Percentiles rank a stretch among this genome's conserved stretches.
These are phyloP conservation scores for Bruguiera hainesii DNA, from an alignment of 441 rosid genomes.

Conservation along the genomic window DNA sequence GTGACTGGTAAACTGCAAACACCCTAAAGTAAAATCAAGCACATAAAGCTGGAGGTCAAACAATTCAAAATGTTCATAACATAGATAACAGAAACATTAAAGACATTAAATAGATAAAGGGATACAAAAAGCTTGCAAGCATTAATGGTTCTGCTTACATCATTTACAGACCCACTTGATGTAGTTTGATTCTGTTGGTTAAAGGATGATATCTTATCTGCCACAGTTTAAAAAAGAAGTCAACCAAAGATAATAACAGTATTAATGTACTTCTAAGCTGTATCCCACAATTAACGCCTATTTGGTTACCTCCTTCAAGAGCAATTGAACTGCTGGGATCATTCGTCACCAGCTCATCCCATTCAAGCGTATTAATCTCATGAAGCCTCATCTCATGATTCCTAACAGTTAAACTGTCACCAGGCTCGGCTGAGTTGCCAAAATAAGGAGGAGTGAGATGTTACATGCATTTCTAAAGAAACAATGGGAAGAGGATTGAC, in stretches of 20 bases:
- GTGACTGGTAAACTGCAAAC: conserved; percentile 11
- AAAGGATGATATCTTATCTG: conserved; percentile 50
- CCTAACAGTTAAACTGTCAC: conserved; percentile 38
- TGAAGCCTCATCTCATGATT: conserved; percentile 78
- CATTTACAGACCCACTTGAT: conserved; percentile 30
- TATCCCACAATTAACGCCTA: conserved; percentile 3
- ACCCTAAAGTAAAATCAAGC: background rate
- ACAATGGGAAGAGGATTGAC: background rate
- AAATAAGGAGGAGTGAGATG: conserved; percentile 23
- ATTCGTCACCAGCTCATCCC: conserved; percentile 85
- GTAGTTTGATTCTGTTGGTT: conserved; percentile 44
- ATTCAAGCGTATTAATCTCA: conserved; percentile 93
- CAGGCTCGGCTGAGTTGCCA: conserved; percentile 43
- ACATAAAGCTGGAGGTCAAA: background rate
- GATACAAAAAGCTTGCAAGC: conserved; percentile 6
- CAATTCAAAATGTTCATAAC: background rate
- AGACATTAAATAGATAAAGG: background rate
- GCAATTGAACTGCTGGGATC: conserved; percentile 36
- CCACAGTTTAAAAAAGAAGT: conserved; percentile 15
- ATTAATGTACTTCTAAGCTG: conserved; percentile 15
- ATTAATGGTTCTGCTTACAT: conserved; percentile 43
- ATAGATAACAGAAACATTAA: background rate
- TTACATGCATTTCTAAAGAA: conserved; percentile 6
- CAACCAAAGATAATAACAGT: conserved; percentile 1
- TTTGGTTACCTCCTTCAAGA: conserved; percentile 46